Evolutionary conservation across 805 yeast genomes (phyloP), one percentile per base, ranked within the genome.

Genomic region (Cyberlindnera mycetangii): DNA sequence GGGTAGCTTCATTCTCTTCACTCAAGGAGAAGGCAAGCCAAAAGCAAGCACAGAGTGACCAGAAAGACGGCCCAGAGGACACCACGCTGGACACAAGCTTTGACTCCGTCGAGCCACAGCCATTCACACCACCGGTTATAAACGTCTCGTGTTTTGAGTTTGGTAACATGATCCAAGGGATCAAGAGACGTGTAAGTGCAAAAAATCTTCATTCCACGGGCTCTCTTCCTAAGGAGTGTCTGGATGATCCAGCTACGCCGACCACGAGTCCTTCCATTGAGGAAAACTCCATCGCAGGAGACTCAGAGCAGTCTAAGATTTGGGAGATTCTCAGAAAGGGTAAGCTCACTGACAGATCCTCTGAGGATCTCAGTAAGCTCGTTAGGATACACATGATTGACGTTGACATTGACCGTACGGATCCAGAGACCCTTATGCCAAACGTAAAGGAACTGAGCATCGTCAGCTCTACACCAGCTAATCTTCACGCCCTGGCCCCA

Each of bases 1-100:
- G 41, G 6, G 22, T 38, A 14, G 41, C 30, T 15, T 38, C 41
- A 7, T 38, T 38, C 41, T 38, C 41, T 8, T 31, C 35, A n/a
- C 41, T 38, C 30, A 38, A 15, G 16, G 41, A 38, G 15, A 28
- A 16, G 9, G 19, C 35, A 2, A 25, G 14, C 14, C 18, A 30
- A 7, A 14, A 16, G 17, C 19, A 30, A 6, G 10, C 17, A 30
- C 18, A 30, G 19, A 30, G 16, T 16, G 31, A 18, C n/a, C 16
- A 18, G 25, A 19, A 15, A 4, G n/a, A 33, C 9, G 5, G 12
- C n/a, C 8, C 25, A 5, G 15, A 9, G 5, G 25, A 16, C 5
- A 22, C 30, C 21, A 16, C 28, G 15, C 31, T 24, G 7, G 17
- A 35, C 30, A 35, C 30, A 21, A 22, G 27, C 22, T 22, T 24